A percentile compares a stretch with the other conserved stretches of the same genome.
phyloP scores from a whole-genome alignment of 2,329 filamentous ascomycete species.

The Aureobasidium sp. region DNA sequence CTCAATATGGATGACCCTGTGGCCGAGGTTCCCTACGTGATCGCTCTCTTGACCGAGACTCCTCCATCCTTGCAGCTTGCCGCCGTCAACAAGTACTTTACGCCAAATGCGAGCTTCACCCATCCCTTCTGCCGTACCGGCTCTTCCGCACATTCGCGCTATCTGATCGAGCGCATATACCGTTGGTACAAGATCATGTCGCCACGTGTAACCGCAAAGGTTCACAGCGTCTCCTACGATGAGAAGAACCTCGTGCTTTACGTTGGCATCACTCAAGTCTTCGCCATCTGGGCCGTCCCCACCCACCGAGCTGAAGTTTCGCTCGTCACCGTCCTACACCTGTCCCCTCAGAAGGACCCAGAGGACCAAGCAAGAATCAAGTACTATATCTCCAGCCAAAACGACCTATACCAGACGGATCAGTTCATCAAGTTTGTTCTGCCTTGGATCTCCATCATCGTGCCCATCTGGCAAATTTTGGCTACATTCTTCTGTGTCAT shows the following conservation, averaged over 20 bases:
- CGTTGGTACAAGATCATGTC: conserved; percentile 79
- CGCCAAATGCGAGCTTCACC: conserved; percentile 60
- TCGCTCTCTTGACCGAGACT: conserved; percentile 60
- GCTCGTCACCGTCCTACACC: conserved; percentile 26
- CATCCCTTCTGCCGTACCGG: conserved; percentile 70
- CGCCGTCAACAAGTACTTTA: conserved; percentile 65
- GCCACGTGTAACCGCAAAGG: conserved; percentile 58
- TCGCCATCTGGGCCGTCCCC: conserved; percentile 69
- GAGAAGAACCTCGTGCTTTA: conserved; percentile 59
- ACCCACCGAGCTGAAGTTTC: conserved; percentile 52
- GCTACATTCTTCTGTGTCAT: conserved; percentile 58
- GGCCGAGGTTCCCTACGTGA: conserved; percentile 56
- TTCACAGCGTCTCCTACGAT: conserved; percentile 66
- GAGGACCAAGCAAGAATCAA: conserved; percentile 22
- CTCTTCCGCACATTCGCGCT: conserved; percentile 53
- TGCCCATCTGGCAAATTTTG: conserved; percentile 56
- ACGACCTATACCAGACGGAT: conserved; percentile 72
- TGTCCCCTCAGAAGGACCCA: conserved; percentile 13
- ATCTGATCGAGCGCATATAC: conserved; percentile 61
- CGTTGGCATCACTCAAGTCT: conserved; percentile 63
- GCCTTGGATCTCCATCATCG: conserved; percentile 45
- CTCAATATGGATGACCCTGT: conserved; percentile 27
- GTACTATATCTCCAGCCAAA: conserved; percentile 68
- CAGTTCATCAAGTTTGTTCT: conserved; percentile 67
- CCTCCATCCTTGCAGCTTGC: conserved; percentile 56